Evolutionary conservation across 2,329 filamentous ascomycete species (phyloP), one percentile per base, ranked within the genome.

Genomic region (Hypomyces perniciosus): DNA sequence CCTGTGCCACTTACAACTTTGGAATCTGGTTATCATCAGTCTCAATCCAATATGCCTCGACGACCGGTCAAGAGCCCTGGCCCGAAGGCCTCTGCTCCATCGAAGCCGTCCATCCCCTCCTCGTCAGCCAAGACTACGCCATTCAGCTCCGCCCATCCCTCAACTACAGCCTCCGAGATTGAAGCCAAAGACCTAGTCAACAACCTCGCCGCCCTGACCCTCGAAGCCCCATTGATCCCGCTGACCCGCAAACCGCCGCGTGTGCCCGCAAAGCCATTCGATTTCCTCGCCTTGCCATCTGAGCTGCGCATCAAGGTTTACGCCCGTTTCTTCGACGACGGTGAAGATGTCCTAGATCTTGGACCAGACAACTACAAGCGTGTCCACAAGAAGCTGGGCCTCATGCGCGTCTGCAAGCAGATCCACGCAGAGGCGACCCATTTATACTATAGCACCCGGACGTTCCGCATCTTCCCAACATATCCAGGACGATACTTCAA

Each of bases 271-370:
- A 64, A 67, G 41, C 75, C 79, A 0, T 88, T 88, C 50, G 78
- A 72, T 6, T 86, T 90, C 64, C 74, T 90, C 52, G 72, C 78
- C 30, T 71, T 91, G 1, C 86, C 87, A 0, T 76, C 80, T 0
- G 87, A 91, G 62, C 66, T 91, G 30, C 83, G 87, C 6, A 71
- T 85, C 53, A 80, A 81, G 59, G 78, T 91, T 9, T 90, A 90
- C 63, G 76, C 73, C 37, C 73, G 82, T 57, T 76, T 83, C 56
- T 85, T 89, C 55, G 66, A 73, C 44, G 72, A 75, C 28, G 75
- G 78, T 27, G 63, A 78, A 26, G 63, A 70, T 13, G 77, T 84
- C 1, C 67, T 88, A 44, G 86, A 90, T 60, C 76, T 90, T 13
- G 81, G 85, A 49, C 81, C 82, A 0, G 71, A 76, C 31, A 88